phyloP scores from a whole-genome alignment of 768 basidiomycete genomes.

The Phanerochaete sordida region DNA sequence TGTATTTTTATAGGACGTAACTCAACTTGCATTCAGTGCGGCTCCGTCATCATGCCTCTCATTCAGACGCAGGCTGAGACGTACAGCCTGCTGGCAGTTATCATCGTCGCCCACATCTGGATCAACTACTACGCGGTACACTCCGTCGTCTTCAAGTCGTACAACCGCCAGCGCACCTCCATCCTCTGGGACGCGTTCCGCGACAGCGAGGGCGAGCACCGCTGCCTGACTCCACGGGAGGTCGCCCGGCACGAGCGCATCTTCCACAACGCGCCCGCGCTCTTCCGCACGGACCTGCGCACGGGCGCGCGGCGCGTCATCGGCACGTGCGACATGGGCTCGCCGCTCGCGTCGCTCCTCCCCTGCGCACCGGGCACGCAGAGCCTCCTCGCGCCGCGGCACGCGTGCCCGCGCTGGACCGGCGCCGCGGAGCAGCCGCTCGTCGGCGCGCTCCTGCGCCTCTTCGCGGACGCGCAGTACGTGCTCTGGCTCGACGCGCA shows the following conservation, averaged over 20 bases:
- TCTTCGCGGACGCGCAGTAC: slow-evolving; percentile 46
- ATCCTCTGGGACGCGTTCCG: slow-evolving; percentile 49
- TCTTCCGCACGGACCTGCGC: slow-evolving; percentile 34
- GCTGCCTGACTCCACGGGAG: slow-evolving; percentile 28
- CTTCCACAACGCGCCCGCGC: slow-evolving; percentile 34
- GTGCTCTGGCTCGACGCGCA: slow-evolving; percentile 46
- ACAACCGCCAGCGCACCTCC: slow-evolving; percentile 57
- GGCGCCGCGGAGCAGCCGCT: slow-evolving; percentile 8
- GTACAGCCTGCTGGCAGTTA: slow-evolving; percentile 45
- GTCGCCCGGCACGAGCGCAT: slow-evolving; percentile 43
- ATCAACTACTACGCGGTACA: slow-evolving; percentile 62
- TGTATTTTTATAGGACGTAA: neutral
- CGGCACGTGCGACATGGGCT: slow-evolving; percentile 50
- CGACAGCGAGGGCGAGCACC: neutral
- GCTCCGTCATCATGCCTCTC: slow-evolving; percentile 55
- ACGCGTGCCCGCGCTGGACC: neutral
- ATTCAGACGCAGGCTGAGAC: slow-evolving; percentile 46
- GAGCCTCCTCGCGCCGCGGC: slow-evolving; percentile 11
- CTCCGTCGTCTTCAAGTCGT: slow-evolving; percentile 49
- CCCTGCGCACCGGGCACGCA: neutral
- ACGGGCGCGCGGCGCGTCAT: slow-evolving; percentile 22
- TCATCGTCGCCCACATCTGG: slow-evolving; percentile 51
- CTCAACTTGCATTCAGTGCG: slow-evolving; percentile 38
- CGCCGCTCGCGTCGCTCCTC: slow-evolving; percentile 36
- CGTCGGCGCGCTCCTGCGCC: slow-evolving; percentile 28